phyloP scores from a whole-genome alignment of 2,329 filamentous ascomycete species.

The Ciborinia camelliae region DNA sequence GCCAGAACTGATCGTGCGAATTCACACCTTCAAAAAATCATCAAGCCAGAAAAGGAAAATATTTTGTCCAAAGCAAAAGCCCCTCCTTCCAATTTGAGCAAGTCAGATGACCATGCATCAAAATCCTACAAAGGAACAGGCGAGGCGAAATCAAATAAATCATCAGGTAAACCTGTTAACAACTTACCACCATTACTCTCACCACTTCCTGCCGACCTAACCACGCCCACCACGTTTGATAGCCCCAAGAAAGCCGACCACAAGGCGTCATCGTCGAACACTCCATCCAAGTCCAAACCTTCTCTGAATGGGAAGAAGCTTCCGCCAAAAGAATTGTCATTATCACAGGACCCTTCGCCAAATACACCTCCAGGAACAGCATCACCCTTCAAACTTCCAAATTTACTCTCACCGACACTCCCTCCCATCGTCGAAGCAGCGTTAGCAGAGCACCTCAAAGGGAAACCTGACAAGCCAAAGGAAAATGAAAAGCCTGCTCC shows the following conservation, averaged over 20 bases:
- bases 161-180: conserved; percentile 14
- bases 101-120: conserved; percentile 23
- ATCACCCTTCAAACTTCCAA: conserved; percentile 29
- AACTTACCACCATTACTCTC: conserved; percentile 20
- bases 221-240: conserved; percentile 8
- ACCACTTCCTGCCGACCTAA: conserved; percentile 18
- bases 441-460: conserved; percentile 25
- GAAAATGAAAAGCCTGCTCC: not conserved
- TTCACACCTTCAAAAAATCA: conserved; percentile 20
- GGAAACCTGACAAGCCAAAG: conserved; percentile 23
- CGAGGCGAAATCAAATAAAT: conserved; percentile 5
- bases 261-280: conserved; percentile 22
- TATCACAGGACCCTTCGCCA: conserved; percentile 14
- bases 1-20: conserved; percentile 29
- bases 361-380: conserved; percentile 20
- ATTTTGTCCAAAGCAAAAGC: conserved; percentile 23
- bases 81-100: conserved; percentile 23
- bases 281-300: conserved; percentile 26
- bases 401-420: conserved; percentile 35
- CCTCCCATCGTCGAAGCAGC: conserved; percentile 36
- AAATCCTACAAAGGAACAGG: conserved; percentile 22
- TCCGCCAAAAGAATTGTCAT: conserved; percentile 7
- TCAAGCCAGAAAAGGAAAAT: conserved; percentile 27
- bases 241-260: conserved; percentile 15
- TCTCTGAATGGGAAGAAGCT: conserved; percentile 7